Percentiles rank a stretch among this genome's conserved stretches.
These are phyloP conservation scores for Entomortierella beljakovae DNA, from an alignment of 192 early-diverging fungal genomes.

Conservation along the genomic window DNA sequence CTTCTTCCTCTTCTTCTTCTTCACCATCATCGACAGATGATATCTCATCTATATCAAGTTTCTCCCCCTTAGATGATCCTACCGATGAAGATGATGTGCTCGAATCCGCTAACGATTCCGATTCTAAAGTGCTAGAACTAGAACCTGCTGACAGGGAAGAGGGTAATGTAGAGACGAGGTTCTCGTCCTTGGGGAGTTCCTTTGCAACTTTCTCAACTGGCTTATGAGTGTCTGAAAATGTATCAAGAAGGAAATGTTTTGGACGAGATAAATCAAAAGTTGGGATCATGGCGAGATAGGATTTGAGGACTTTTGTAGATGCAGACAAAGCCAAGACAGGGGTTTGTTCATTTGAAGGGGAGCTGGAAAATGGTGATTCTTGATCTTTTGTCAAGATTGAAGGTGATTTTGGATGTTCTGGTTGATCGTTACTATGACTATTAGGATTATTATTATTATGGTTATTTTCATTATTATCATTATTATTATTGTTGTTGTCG, in stretches of 20 bases:
- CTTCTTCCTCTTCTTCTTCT: background rate
- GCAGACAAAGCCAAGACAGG: conserved; percentile 18
- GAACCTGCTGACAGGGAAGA: background rate
- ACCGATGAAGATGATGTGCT: background rate
- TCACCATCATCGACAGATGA: no score
- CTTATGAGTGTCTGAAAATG: background rate
- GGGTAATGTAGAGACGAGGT: background rate
- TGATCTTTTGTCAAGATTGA: background rate
- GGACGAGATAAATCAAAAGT: conserved; percentile 21
- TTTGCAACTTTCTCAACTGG: background rate
- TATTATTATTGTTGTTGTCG: no score
- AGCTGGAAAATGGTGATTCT: background rate
- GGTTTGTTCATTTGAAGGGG: background rate
- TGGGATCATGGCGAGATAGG: conserved; percentile 25
- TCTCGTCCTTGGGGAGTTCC: background rate
- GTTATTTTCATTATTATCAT: background rate
- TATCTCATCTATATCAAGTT: no score
- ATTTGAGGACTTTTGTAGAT: conserved; percentile 29
- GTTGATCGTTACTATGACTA: no score
- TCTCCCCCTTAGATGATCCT: background rate
- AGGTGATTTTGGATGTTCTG: conserved; percentile 1
- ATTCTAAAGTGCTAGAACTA: background rate
- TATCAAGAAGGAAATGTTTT: background rate
- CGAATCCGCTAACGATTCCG: background rate
- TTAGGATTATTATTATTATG: background rate